These are phyloP conservation scores for Beauveria brongniartii DNA, from an alignment of 2,329 filamentous ascomycete species.

Conservation along the genomic window DNA sequence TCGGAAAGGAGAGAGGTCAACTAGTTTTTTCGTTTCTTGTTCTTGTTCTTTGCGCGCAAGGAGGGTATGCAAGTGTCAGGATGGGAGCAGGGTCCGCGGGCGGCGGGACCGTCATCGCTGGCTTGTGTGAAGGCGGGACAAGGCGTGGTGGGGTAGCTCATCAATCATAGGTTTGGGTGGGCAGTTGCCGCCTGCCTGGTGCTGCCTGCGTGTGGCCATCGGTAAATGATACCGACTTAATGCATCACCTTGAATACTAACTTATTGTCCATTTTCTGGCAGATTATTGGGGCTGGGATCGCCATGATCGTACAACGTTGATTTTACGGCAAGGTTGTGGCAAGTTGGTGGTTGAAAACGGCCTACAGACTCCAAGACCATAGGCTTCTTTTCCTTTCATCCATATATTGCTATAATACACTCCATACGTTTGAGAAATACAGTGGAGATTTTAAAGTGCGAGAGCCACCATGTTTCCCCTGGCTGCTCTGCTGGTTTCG, in stretches of 20 bases:
- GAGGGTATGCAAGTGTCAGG: neutral
- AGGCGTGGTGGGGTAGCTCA: neutral
- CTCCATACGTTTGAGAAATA: constrained; percentile 23
- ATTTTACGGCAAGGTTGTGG: neutral
- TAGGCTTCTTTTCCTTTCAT: neutral
- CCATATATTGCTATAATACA: constrained; percentile 13
- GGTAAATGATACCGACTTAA: neutral
- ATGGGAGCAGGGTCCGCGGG: neutral
- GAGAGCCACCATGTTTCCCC: neutral
- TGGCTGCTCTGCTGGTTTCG: neutral
- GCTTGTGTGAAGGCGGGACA: neutral
- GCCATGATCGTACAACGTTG: neutral
- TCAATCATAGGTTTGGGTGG: neutral
- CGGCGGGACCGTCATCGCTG: constrained; percentile 6
- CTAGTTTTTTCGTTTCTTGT: neutral
- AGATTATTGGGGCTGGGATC: too few species aligned
- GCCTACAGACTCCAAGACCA: neutral
- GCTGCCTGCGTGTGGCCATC: neutral
- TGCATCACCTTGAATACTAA: neutral
- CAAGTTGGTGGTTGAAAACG: neutral
- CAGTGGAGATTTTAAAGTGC: constrained; percentile 25
- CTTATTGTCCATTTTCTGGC: too few species aligned
- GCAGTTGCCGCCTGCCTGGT: neutral
- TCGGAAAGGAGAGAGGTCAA: neutral
- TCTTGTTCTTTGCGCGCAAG: neutral